These are phyloP conservation scores for Pouteria glomerata DNA, from an alignment of 148 eudicot genomes.

Conservation along the genomic window DNA sequence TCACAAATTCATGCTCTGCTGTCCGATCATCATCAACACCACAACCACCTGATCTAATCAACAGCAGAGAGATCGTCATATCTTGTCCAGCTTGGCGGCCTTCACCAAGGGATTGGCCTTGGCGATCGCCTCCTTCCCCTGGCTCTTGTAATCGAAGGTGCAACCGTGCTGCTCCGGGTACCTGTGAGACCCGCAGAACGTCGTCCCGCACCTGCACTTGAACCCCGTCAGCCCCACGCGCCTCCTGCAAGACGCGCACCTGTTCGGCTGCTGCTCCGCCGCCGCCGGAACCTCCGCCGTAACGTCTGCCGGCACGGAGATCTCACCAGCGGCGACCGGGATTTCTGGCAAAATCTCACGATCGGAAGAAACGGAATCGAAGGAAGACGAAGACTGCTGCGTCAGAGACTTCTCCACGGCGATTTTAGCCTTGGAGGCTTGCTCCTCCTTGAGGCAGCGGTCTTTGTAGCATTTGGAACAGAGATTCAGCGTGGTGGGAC, in stretches of 20 bases:
- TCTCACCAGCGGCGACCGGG: not conserved
- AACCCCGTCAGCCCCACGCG: slow-evolving; percentile 54
- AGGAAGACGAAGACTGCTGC: not conserved
- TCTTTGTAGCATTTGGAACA: slow-evolving; percentile 47
- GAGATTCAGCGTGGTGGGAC: slow-evolving; percentile 24
- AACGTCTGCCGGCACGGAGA: not conserved
- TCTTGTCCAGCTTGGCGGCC: slow-evolving; percentile 37
- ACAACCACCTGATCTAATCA: not conserved
- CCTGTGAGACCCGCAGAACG: slow-evolving; percentile 47
- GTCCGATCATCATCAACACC: not conserved
- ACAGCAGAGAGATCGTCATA: slow-evolving; percentile 12
- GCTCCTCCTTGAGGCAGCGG: slow-evolving; percentile 22
- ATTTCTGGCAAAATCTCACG: not conserved
- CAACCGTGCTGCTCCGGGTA: slow-evolving; percentile 50
- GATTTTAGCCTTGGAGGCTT: slow-evolving; percentile 8
- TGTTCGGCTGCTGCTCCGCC: slow-evolving; percentile 15
- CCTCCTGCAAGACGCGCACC: slow-evolving; percentile 40
- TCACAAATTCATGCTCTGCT: not conserved
- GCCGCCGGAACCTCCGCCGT: not conserved
- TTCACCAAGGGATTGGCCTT: slow-evolving; percentile 33
- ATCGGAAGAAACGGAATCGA: not conserved
- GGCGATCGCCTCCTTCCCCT: slow-evolving; percentile 32
- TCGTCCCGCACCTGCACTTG: slow-evolving; percentile 42
- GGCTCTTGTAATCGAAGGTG: slow-evolving; percentile 33
- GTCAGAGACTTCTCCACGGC: slow-evolving; percentile 18